Conservation (phyloP, 768 basidiomycete species). For the Xerocomus spinulosus region DNA sequence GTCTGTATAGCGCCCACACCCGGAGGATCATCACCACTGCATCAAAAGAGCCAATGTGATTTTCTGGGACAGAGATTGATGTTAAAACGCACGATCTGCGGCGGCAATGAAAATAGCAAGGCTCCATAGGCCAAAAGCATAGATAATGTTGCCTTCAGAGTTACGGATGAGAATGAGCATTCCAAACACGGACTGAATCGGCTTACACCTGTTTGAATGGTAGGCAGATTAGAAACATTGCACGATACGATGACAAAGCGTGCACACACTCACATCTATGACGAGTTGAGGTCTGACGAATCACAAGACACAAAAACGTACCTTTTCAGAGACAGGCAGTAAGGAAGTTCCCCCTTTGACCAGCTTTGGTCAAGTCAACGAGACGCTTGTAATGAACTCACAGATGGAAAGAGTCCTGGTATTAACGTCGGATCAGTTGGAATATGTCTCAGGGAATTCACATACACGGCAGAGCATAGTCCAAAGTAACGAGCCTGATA, state of each 20-base stretch:
- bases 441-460: no score
- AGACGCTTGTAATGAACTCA: neutral
- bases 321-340: constrained; percentile 5
- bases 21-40: neutral
- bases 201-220: constrained; percentile 10
- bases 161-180: neutral
- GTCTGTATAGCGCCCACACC: neutral
- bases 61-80: neutral
- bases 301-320: neutral
- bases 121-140: neutral
- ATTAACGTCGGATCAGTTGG: no score
- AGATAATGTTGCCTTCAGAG: neutral
- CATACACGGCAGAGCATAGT: neutral
- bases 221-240: no score
- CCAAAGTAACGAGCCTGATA: neutral
- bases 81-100: neutral
- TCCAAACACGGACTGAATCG: no score
- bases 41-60: neutral
- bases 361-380: neutral
- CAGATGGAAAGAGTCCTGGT: neutral
- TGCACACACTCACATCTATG: constrained; percentile 6
- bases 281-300: neutral
- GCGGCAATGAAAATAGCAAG: neutral
- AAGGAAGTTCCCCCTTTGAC: constrained; percentile 8
- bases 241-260: no score